These are phyloP conservation scores for Eragrostis nindensis DNA, from an alignment of 176 grass and related monocot species.

Conservation along the genomic window DNA sequence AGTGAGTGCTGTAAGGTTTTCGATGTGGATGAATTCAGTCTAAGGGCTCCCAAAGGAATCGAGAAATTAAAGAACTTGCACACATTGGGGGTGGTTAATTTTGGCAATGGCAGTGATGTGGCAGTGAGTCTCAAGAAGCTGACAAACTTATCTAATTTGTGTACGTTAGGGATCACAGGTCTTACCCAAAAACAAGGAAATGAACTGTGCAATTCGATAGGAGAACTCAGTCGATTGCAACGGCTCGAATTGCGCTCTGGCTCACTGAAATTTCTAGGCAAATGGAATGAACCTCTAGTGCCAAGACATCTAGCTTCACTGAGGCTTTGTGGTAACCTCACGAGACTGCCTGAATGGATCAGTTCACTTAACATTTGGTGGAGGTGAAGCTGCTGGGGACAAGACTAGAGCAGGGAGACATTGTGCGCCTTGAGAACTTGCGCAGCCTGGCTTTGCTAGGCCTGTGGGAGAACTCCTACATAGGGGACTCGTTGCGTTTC, in stretches of 20 bases:
- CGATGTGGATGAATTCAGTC: constrained; percentile 5
- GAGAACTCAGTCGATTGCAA: constrained; percentile 24
- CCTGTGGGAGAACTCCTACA: constrained; percentile 38
- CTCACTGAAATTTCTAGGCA: constrained; percentile 26
- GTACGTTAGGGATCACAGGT: constrained; percentile 12
- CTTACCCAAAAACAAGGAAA: not conserved
- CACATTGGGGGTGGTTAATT: constrained; percentile 36
- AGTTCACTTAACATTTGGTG: constrained; percentile 21
- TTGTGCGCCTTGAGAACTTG: constrained; percentile 20
- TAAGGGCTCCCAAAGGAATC: constrained; percentile 35
- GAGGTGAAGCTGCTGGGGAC: constrained; percentile 35
- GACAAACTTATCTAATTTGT: constrained; percentile 1
- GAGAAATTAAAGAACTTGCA: constrained; percentile 40
- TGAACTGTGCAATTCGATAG: constrained; percentile 27
- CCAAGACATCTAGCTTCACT: constrained; percentile 40
- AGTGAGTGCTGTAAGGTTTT: not conserved
- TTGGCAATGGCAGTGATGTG: constrained; percentile 14
- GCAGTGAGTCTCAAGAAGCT: constrained; percentile 15
- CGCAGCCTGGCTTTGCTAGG: constrained; percentile 27
- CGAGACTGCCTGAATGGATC: constrained; percentile 35
- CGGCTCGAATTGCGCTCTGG: constrained; percentile 39
- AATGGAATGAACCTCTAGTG: not conserved
- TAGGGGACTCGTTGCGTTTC: constrained; percentile 18
- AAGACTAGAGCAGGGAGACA: constrained; percentile 22
- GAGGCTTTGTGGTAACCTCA: constrained; percentile 20